phyloP scores from a whole-genome alignment of 257 asterid genomes.

The Nicotiana tomentosiformis region DNA sequence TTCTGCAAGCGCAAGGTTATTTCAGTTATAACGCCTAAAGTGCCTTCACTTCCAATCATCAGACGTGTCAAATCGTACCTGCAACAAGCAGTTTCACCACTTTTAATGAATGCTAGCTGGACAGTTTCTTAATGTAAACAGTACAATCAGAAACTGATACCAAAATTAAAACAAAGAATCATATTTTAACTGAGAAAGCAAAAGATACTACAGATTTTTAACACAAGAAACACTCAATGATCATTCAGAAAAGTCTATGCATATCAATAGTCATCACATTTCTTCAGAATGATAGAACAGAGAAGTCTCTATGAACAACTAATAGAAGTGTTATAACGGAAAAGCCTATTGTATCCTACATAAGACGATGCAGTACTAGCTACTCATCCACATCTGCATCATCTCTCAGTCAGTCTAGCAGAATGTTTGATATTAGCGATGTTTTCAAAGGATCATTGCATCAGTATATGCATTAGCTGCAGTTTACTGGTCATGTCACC shows the following conservation, averaged over 20 bases:
- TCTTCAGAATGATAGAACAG: not conserved
- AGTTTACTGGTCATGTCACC: too few relatives aligned
- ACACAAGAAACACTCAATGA: not conserved
- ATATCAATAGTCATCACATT: not conserved
- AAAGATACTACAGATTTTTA: not conserved
- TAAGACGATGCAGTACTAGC: not conserved
- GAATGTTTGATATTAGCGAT: too few relatives aligned
- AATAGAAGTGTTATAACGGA: not conserved
- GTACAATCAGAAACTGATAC: not conserved
- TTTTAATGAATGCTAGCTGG: not conserved
- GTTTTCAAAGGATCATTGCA: too few relatives aligned
- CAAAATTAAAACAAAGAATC: not conserved
- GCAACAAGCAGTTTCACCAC: conserved; percentile 16
- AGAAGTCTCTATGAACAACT: not conserved
- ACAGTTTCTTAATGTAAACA: not conserved
- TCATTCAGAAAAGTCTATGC: not conserved
- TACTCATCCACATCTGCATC: too few relatives aligned
- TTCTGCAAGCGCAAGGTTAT: conserved; percentile 92
- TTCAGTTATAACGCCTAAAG: conserved; percentile 92
- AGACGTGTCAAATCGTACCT: conserved; percentile 95
- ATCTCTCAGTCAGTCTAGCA: too few relatives aligned
- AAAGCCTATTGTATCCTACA: not conserved
- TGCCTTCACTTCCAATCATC: conserved; percentile 97
- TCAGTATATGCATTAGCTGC: too few relatives aligned
- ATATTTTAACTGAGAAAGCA: not conserved